Conservation (phyloP, 2,329 filamentous ascomycete species). For the Talaromyces atroroseus region DNA sequence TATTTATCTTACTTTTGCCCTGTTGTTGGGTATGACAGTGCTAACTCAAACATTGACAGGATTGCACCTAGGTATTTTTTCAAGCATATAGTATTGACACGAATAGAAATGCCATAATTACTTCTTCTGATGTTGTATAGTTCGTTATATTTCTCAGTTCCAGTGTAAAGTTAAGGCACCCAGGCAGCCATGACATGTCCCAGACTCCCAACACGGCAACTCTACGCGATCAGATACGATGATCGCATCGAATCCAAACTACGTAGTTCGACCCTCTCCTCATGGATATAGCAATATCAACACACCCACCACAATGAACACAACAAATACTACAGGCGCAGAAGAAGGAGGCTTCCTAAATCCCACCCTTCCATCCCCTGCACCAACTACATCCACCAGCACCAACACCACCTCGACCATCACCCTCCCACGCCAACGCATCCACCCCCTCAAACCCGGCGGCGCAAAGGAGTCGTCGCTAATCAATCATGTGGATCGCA, state of each 20-base stretch:
- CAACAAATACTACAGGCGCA: neutral
- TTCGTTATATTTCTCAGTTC: no score
- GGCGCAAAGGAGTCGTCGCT: conserved; percentile 55
- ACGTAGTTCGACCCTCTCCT: neutral
- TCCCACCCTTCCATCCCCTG: conserved; percentile 40
- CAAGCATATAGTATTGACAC: neutral
- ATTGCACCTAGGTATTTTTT: neutral
- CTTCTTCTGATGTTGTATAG: neutral
- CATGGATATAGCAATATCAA: neutral
- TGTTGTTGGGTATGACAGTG: neutral
- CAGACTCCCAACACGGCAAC: no score
- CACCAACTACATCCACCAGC: conserved; percentile 39
- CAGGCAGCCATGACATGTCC: neutral
- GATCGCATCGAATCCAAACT: no score
- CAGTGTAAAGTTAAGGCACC: neutral
- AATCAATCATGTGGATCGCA: conserved; percentile 53
- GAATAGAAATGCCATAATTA: neutral
- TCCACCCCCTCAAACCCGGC: conserved; percentile 49
- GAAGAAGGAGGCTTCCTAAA: conserved; percentile 34
- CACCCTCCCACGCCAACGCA: conserved; percentile 48
- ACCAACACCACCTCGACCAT: conserved; percentile 33
- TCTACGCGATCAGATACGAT: conserved; percentile 8
- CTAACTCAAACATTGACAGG: neutral
- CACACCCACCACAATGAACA: neutral
- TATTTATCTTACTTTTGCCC: neutral